Base-by-base conservation (phyloP, 176 grass and related monocot species). In the Musa itinerans region DNA sequence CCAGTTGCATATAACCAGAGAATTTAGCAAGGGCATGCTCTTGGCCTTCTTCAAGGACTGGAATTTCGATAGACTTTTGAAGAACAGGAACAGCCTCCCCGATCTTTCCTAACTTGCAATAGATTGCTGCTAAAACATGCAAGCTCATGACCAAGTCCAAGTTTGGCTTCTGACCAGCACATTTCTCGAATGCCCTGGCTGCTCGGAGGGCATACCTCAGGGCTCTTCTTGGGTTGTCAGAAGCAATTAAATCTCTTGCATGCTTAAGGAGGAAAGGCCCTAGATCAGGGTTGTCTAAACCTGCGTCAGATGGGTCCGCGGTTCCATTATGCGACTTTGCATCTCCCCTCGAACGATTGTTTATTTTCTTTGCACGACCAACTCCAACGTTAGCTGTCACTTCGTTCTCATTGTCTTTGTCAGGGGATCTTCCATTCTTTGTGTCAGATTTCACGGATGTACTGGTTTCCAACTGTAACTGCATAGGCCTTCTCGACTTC, bases 401-500 rank as follows among this genome's bases (percentile, higher is more conserved):
- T 34, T 25, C 51, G 19, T 24, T 54, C 17, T 76, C 15, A 23
- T 65, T 17, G n/a, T n/a, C 26, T 56, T 49, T 49, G 9, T 57
- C 64, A 22, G 16, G 53, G 26, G 24, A 58, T 16, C 13, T 52
- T 55, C 70, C 70, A 2, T 70, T 21, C 63, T 54, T 79, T 12
- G 11, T 57, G 52, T 17, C 26, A 34, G 65, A 58, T 50, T 70
- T 50, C 27, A 43, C 22, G 11, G 65, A 48, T 1, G 17, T 20
- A 65, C 70, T 65, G 50, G 92, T 87, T 16, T 84, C 89, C 56
- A 91, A 69, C 67, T 87, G 85, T 21, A 76, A 78, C 76, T 75
- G 85, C 20, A 85, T 64, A 75, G 83, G 81, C 67, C 79, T 87
- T 54, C 81, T 88, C 1, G 88, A 87, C 71, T 89, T 95, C 81